Percentiles rank a stretch among this genome's conserved stretches.
Conservation (phyloP, 345 rosid genomes). For the Rhizophora apiculata region DNA sequence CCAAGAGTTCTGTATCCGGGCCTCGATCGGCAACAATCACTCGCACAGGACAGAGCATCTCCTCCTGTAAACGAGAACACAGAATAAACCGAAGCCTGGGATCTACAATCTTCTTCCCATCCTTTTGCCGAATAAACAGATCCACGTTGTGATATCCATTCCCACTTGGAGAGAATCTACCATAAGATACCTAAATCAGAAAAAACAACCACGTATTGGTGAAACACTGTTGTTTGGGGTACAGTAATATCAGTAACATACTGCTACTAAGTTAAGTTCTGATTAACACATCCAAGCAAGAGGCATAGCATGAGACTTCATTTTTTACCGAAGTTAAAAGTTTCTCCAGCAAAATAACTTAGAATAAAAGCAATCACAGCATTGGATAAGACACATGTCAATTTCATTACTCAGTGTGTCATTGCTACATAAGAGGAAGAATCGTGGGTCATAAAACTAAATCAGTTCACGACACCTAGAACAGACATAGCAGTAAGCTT, state of each 20-base stretch:
- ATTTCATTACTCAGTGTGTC: neutral
- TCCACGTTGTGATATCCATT: conserved; percentile 24
- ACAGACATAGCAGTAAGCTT: neutral
- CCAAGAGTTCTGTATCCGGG: conserved; percentile 30
- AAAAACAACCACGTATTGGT: conserved; percentile 1
- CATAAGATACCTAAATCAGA: conserved; percentile 23
- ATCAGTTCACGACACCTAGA: neutral
- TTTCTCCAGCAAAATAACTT: neutral
- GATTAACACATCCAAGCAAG: too few relatives aligned
- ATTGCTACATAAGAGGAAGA: neutral
- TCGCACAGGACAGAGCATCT: conserved; percentile 29
- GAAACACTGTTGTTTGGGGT: neutral
- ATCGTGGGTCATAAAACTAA: neutral
- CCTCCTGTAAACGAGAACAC: conserved; percentile 25
- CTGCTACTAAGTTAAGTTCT: too few relatives aligned
- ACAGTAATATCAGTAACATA: too few relatives aligned
- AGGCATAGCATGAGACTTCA: too few relatives aligned
- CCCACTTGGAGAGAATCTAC: conserved; percentile 19
- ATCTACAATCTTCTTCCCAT: conserved; percentile 27
- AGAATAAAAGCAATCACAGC: neutral
- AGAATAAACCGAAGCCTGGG: conserved; percentile 14
- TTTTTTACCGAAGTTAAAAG: too few relatives aligned
- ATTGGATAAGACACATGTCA: neutral
- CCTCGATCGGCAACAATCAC: conserved; percentile 26
- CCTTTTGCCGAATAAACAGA: conserved; percentile 22